phyloP scores from a whole-genome alignment of 1,284 basidiomycete genomes.

The Somion occarium region DNA sequence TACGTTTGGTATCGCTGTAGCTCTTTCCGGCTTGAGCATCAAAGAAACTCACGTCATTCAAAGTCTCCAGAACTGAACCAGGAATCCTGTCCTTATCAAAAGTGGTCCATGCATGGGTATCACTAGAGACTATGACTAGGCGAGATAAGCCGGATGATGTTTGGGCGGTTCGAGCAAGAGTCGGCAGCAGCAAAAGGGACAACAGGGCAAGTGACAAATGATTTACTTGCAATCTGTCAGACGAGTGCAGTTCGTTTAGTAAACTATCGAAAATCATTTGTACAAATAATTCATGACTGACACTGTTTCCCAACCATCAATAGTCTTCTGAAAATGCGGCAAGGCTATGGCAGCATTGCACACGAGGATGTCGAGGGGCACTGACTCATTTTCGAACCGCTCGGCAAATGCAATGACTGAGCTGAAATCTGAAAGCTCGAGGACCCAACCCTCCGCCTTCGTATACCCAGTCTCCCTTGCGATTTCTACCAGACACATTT shows the following conservation, averaged over 20 bases:
- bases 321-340: slow-evolving; percentile 15
- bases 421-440: slow-evolving; percentile 24
- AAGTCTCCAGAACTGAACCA: slow-evolving; percentile 14
- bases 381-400: slow-evolving; percentile 19
- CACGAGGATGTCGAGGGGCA: slow-evolving; percentile 27
- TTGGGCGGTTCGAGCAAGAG: slow-evolving; percentile 31
- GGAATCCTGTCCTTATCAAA: slow-evolving; percentile 22
- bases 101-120: slow-evolving; percentile 19
- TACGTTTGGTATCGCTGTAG: slow-evolving; percentile 36
- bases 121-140: slow-evolving; percentile 24
- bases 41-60: no score
- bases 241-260: neutral
- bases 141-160: slow-evolving; percentile 15
- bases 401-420: slow-evolving; percentile 26
- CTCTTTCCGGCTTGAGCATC: no score
- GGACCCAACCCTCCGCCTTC: slow-evolving; percentile 17
- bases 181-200: slow-evolving; percentile 37
- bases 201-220: slow-evolving; percentile 34
- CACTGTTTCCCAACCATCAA: slow-evolving; percentile 27
- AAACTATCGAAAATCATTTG: neutral
- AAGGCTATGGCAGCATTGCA: slow-evolving; percentile 25
- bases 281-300: slow-evolving; percentile 10
- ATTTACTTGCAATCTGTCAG: slow-evolving; percentile 39
- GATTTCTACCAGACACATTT: slow-evolving; percentile 16
- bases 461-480: slow-evolving; percentile 18